phyloP scores from a whole-genome alignment of 208 protist species.

The Entamoeba moshkovskii region DNA sequence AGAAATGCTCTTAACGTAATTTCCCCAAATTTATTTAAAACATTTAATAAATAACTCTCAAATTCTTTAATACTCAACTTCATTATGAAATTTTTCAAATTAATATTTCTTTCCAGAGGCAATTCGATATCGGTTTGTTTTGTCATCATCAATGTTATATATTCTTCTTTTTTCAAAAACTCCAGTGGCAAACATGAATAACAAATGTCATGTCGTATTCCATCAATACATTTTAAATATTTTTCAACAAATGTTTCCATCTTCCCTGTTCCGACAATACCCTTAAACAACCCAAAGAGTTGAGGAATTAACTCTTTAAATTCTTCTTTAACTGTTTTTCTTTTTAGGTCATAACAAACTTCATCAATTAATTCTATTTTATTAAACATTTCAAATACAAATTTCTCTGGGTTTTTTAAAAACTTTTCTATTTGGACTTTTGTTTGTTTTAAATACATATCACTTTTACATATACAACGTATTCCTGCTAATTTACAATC shows the following conservation, averaged over 20 bases:
- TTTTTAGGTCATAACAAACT: background rate
- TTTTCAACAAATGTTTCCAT: background rate
- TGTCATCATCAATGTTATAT: background rate
- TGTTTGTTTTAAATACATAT: background rate
- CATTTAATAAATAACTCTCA: background rate
- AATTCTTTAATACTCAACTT: background rate
- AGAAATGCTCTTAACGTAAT: background rate
- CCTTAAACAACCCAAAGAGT: background rate
- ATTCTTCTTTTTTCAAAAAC: background rate
- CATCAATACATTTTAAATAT: background rate
- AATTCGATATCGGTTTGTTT: background rate
- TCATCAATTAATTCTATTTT: background rate
- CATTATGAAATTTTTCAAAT: background rate
- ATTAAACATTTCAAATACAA: background rate
- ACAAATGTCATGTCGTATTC: background rate
- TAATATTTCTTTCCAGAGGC: background rate
- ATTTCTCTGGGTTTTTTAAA: background rate
- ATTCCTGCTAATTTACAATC: background rate
- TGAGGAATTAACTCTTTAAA: background rate
- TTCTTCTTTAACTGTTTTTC: background rate
- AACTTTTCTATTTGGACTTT: background rate
- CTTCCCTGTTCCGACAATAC: background rate
- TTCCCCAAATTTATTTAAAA: background rate
- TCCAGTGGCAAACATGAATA: background rate
- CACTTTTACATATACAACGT: background rate